Percentiles rank a stretch among this genome's conserved stretches.
Evolutionary conservation across 2,329 filamentous ascomycete species (phyloP).

Genomic region (Hypoxylon sp.): DNA sequence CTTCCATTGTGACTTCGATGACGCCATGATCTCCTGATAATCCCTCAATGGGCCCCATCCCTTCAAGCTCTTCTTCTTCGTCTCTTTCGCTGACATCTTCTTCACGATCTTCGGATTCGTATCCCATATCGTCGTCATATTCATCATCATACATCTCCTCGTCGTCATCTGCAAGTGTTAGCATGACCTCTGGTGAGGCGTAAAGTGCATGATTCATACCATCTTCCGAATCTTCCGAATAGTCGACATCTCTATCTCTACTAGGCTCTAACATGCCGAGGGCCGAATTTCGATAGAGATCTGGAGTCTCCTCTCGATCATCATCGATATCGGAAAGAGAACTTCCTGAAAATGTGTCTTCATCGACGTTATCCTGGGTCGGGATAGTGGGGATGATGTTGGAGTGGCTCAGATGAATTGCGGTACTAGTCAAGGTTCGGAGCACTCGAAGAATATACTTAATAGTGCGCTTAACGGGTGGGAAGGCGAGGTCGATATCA

Average conservation of each 20-base stretch:
- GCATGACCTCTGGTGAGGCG: conserved; percentile 3
- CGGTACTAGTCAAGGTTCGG: conserved; percentile 87
- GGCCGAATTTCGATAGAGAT: conserved; percentile 96
- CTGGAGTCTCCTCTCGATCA: conserved; percentile 92
- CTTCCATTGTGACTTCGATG: conserved; percentile 85
- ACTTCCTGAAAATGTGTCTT: conserved; percentile 88
- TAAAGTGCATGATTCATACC: conserved; percentile 57
- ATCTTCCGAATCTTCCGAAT: conserved; percentile 80
- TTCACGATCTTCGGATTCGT: conserved; percentile 81
- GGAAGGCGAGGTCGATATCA: conserved; percentile 95
- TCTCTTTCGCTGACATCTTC: conserved; percentile 93
- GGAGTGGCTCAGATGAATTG: conserved; percentile 85
- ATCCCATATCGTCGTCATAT: conserved; percentile 94
- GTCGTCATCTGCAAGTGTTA: conserved; percentile 71
- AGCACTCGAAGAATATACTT: conserved; percentile 96
- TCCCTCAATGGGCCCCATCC: conserved; percentile 88
- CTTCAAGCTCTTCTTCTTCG: conserved; percentile 79
- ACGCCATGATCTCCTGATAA: conserved; percentile 73
- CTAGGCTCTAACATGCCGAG: conserved; percentile 93
- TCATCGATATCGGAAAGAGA: conserved; percentile 91
- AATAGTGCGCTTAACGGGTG: conserved; percentile 91
- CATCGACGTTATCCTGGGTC: conserved; percentile 79
- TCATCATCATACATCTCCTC: conserved; percentile 96
- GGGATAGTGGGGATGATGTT: conserved; percentile 79
- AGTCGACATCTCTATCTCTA: conserved; percentile 77